Conservation (phyloP, 1,284 basidiomycete genomes). For the Phlebopus sp. region DNA sequence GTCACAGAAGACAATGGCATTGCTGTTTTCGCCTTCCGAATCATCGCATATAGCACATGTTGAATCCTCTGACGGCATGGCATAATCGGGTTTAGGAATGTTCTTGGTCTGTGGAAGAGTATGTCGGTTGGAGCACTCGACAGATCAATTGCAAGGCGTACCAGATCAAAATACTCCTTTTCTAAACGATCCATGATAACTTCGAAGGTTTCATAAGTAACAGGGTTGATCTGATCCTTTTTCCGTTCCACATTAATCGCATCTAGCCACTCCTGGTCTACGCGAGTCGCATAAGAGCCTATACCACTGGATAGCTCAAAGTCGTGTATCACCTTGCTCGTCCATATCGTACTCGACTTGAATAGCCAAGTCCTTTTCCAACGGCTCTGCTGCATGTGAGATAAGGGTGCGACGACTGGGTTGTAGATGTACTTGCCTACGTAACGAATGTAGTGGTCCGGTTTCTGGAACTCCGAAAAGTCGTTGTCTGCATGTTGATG, state of each 20-base stretch:
- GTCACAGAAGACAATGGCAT: conserved; percentile 99
- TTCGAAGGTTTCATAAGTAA: conserved; percentile 89
- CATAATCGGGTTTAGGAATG: conserved; percentile 81
- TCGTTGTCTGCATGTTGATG: conserved; percentile 63
- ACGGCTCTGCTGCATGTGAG: conserved; percentile 62
- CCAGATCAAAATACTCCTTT: conserved; percentile 98
- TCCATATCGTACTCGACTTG: conserved; percentile 99
- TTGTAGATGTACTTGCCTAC: conserved; percentile 56
- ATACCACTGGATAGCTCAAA: background rate
- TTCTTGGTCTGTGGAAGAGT: conserved; percentile 70
- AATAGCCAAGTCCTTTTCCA: conserved; percentile 87
- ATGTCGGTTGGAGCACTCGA: conserved; percentile 3
- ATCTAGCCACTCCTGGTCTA: conserved; percentile 96
- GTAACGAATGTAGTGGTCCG: conserved; percentile 87
- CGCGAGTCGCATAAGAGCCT: conserved; percentile 2
- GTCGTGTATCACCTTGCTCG: conserved; percentile 77
- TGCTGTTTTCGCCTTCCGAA: conserved; percentile 97
- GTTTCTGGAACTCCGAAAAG: conserved; percentile 69
- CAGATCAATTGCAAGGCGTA: conserved; percentile 36
- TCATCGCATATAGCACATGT: conserved; percentile 98
- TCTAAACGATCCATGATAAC: conserved; percentile 96
- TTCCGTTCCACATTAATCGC: conserved; percentile 80
- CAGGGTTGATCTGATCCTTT: conserved; percentile 71
- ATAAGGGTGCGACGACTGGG: background rate
- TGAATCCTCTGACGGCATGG: conserved; percentile 87